phyloP scores from a whole-genome alignment of 371 early-diverging fungal species.

The Circinella umbellata region DNA sequence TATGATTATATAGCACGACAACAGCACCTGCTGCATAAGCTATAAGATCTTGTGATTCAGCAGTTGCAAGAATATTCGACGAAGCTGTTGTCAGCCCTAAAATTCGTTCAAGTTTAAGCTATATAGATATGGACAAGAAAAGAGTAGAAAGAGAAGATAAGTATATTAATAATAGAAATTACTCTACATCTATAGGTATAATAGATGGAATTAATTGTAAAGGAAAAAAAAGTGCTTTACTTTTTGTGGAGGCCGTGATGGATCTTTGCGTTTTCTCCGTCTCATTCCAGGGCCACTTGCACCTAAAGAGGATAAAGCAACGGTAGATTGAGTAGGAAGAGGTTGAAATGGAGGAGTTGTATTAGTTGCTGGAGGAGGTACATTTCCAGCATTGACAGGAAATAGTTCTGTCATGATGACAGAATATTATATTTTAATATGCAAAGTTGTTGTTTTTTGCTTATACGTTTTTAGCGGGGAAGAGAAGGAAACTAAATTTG shows the following conservation, averaged over 20 bases:
- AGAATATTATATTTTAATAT: not conserved
- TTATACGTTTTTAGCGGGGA: not conserved
- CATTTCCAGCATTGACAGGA: conserved; percentile 55
- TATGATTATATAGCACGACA: conserved; percentile 75
- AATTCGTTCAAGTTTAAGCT: conserved; percentile 70
- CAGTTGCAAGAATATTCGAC: conserved; percentile 61
- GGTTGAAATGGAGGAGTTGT: conserved; percentile 33
- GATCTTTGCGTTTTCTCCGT: conserved; percentile 31
- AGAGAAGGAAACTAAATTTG: not conserved
- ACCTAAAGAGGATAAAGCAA: conserved; percentile 1
- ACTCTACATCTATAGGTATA: too few species aligned
- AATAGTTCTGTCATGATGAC: conserved; percentile 42
- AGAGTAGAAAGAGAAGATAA: too few species aligned
- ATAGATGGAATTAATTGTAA: not conserved
- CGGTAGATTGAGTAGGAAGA: conserved; percentile 17
- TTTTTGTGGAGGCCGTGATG: conserved; percentile 27
- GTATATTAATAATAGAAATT: too few species aligned
- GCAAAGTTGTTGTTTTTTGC: not conserved
- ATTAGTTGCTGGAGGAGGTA: conserved; percentile 40
- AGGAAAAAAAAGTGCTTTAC: conserved; percentile 17
- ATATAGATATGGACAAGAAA: not conserved
- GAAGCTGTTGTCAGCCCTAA: conserved; percentile 66
- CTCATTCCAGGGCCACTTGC: conserved; percentile 17
- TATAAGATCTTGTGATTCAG: conserved; percentile 60
- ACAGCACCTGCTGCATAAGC: conserved; percentile 82